Evolutionary conservation across 2,329 filamentous ascomycete species (phyloP).

Genomic region (Colletotrichum lentis): DNA sequence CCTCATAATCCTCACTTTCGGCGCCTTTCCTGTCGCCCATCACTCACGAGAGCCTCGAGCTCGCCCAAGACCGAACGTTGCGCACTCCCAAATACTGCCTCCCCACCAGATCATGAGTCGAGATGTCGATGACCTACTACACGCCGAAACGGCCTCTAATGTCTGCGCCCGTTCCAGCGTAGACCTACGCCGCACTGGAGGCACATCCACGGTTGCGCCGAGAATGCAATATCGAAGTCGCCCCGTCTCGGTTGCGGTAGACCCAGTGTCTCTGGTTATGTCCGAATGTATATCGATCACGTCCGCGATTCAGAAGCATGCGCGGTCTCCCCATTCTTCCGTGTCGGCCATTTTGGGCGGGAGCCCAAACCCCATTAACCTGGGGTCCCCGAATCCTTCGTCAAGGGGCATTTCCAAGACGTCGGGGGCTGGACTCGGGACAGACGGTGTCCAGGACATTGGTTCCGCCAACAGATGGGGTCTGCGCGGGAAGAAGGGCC

Average conservation of each 20-base stretch:
- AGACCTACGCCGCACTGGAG: conserved; percentile 40
- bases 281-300: conserved; percentile 99
- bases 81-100: conserved; percentile 1
- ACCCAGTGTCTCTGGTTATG: conserved; percentile 91
- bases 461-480: conserved; percentile 88
- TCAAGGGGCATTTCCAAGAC: conserved; percentile 54
- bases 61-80: neutral
- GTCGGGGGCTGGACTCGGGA: conserved; percentile 46
- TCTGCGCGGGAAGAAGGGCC: conserved; percentile 90
- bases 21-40: neutral
- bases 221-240: conserved; percentile 68
- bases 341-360: conserved; percentile 95
- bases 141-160: conserved; percentile 27
- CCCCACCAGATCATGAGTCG: conserved; percentile 33
- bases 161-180: conserved; percentile 14
- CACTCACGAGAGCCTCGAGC: conserved; percentile 5
- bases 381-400: conserved; percentile 58
- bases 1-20: neutral
- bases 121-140: conserved; percentile 22
- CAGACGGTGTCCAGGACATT: conserved; percentile 60
- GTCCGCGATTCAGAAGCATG: conserved; percentile 97
- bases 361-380: conserved; percentile 65
- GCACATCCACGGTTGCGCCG: conserved; percentile 44
- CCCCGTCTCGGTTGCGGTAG: conserved; percentile 80
- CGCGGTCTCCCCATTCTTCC: conserved; percentile 93